Evolutionary conservation across 108 stramenopile species (phyloP).

Genomic region (Chaetoceros muelleri): DNA sequence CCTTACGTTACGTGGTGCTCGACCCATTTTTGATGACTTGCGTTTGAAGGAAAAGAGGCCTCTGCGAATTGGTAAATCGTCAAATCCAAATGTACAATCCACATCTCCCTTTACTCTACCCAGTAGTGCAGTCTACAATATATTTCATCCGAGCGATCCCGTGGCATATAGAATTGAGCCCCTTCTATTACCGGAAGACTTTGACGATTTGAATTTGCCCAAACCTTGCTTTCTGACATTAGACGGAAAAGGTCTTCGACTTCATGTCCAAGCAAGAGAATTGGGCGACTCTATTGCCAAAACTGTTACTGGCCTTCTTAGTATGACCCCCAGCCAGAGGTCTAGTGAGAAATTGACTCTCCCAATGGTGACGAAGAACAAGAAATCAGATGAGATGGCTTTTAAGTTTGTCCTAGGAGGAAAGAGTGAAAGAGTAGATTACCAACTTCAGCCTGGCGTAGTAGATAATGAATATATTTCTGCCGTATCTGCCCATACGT

Average conservation of each 20-base stretch:
- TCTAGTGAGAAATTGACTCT: no score
- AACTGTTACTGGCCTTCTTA: constrained; percentile 10
- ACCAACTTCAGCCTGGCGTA: constrained; percentile 58
- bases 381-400: constrained; percentile 3
- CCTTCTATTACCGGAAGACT: constrained; percentile 37
- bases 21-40: constrained; percentile 69
- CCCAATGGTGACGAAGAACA: constrained; percentile 17
- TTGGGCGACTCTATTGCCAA: constrained; percentile 43
- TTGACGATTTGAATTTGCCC: constrained; percentile 27
- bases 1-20: constrained; percentile 65
- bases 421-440: constrained; percentile 37
- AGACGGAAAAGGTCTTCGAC: constrained; percentile 50
- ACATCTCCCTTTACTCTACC: constrained; percentile 64
- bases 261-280: constrained; percentile 71
- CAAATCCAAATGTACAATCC: neutral
- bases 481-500: constrained; percentile 57
- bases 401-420: constrained; percentile 55
- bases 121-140: constrained; percentile 48
- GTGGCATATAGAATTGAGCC: constrained; percentile 78
- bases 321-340: neutral
- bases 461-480: constrained; percentile 75
- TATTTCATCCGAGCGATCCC: constrained; percentile 73
- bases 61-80: neutral
- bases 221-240: constrained; percentile 54
- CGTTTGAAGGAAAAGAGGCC: constrained; percentile 14